Conservation (phyloP, 176 grass and related monocot genomes). For the Aechmea fasciata region DNA sequence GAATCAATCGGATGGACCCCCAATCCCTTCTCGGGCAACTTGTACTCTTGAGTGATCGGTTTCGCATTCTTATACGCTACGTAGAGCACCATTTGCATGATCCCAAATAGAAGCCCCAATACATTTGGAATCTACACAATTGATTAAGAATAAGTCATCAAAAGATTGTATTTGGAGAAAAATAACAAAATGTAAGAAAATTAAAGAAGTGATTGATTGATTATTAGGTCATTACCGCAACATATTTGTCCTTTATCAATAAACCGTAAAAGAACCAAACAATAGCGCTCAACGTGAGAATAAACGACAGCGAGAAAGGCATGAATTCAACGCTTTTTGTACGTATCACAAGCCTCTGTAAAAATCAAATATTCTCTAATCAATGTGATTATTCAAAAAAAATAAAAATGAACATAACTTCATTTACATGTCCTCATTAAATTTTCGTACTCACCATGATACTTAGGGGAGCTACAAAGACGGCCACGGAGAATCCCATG, state of each 20-base stretch:
- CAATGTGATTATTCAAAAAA: not conserved
- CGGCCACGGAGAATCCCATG: constrained; percentile 1
- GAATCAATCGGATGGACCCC: not conserved
- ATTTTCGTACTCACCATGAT: constrained; percentile 11
- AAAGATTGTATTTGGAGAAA: not conserved
- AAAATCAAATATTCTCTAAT: not conserved
- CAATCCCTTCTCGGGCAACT: not conserved
- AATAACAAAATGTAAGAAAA: not conserved
- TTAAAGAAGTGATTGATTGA: not conserved
- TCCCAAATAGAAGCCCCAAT: not conserved
- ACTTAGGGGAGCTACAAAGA: constrained; percentile 12
- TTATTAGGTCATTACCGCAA: not conserved
- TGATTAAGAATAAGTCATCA: not conserved
- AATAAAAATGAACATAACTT: not conserved
- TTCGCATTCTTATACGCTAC: constrained; percentile 1
- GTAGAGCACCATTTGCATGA: constrained; percentile 18
- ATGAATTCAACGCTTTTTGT: constrained; percentile 20
- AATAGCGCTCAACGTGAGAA: constrained; percentile 10
- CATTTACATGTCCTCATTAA: not conserved
- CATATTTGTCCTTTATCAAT: not conserved
- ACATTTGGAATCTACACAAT: not conserved
- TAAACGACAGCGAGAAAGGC: constrained; percentile 12
- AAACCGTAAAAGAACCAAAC: constrained; percentile 13
- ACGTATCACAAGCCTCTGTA: constrained; percentile 7
- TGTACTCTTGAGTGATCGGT: not conserved